phyloP scores from a whole-genome alignment of 805 yeast genomes.

The Tetrapisispora namnaoensis region DNA sequence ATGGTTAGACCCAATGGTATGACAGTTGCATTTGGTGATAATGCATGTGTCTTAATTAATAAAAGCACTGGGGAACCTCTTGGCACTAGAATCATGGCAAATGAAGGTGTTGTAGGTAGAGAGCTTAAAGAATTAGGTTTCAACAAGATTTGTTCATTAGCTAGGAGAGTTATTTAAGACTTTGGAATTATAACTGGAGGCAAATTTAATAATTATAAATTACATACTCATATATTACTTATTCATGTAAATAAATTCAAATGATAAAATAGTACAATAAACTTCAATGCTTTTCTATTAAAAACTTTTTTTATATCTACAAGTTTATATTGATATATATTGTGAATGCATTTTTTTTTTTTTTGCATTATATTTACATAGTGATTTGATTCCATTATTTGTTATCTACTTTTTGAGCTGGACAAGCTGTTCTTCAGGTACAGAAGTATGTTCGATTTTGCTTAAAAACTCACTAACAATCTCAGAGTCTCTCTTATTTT shows the following conservation, averaged over 20 bases:
- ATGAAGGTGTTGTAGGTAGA: constrained; percentile 65
- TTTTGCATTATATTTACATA: not conserved
- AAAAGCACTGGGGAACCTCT: constrained; percentile 83
- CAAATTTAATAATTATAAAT: not conserved
- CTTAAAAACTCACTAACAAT: constrained; percentile 50
- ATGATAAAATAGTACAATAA: not conserved
- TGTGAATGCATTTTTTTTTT: not conserved
- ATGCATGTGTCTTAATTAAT: constrained; percentile 91
- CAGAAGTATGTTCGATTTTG: constrained; percentile 41
- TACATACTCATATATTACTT: not conserved
- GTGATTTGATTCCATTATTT: not conserved
- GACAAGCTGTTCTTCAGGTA: constrained; percentile 38
- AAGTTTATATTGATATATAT: not conserved
- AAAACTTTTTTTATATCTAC: not conserved
- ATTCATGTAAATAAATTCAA: not conserved
- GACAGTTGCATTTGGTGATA: constrained; percentile 80
- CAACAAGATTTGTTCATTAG: constrained; percentile 80
- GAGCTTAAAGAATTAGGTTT: constrained; percentile 77
- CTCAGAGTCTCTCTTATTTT: constrained; percentile 36
- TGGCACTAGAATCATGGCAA: constrained; percentile 69
- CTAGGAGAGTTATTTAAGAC: constrained; percentile 54
- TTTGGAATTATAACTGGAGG: too few species aligned
- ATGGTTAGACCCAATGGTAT: constrained; percentile 80
- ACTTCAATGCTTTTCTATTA: not conserved
- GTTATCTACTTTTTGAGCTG: constrained; percentile 5